Conservation (phyloP, 1,284 basidiomycete genomes). For the Ganoderma lucidum region DNA sequence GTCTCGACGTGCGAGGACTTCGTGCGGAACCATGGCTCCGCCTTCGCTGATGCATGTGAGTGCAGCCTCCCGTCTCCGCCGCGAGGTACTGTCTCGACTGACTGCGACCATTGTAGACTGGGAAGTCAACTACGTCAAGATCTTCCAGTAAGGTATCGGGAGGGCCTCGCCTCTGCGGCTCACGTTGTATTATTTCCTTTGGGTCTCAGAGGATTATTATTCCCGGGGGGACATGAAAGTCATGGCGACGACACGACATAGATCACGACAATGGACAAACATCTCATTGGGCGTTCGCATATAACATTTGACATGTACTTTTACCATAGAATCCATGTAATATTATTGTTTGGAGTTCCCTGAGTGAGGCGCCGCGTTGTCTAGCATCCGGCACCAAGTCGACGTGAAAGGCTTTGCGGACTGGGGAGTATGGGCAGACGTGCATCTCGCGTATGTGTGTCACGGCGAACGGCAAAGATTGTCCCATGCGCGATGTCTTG, state of each 20-base stretch:
- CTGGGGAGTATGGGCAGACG: background rate
- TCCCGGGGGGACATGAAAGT: background rate
- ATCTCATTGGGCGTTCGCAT: constrained; percentile 8
- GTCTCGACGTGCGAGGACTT: constrained; percentile 81
- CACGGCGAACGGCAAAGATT: constrained; percentile 11
- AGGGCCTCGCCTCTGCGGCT: background rate
- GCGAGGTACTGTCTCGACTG: background rate
- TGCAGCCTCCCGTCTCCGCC: constrained; percentile 32
- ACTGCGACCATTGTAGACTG: constrained; percentile 58
- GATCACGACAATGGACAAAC: constrained; percentile 18
- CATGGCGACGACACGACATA: constrained; percentile 2
- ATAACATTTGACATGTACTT: constrained; percentile 8
- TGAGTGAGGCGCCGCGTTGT: background rate
- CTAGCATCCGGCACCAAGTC: background rate
- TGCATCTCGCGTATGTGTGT: background rate
- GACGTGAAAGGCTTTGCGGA: background rate
- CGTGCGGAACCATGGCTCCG: constrained; percentile 72
- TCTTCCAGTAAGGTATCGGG: constrained; percentile 55
- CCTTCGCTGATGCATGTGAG: constrained; percentile 83
- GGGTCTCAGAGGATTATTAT: background rate
- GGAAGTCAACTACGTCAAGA: constrained; percentile 77
- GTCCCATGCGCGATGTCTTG: constrained; percentile 32
- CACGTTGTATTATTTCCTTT: constrained; percentile 6
- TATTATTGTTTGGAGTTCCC: constrained; percentile 12
- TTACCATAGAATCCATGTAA: constrained; percentile 14